A percentile compares a stretch with the other conserved stretches of the same genome.
phyloP scores from a whole-genome alignment of 176 grass and related monocot species.

The Musa itinerans region DNA sequence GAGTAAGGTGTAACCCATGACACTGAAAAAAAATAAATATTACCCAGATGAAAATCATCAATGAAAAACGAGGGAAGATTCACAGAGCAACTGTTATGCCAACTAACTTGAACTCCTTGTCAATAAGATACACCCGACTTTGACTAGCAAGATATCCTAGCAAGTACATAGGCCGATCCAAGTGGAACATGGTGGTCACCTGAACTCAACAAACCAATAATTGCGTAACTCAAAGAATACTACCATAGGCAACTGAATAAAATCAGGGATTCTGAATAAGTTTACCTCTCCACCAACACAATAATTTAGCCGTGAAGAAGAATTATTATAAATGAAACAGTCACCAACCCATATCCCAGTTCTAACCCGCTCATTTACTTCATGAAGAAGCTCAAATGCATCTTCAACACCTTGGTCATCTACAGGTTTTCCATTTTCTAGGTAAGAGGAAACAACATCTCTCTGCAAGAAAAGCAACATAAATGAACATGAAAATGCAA shows the following conservation, averaged over 20 bases:
- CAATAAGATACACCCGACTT: conserved; percentile 65
- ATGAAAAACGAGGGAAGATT: not conserved
- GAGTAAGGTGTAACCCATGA: conserved; percentile 93
- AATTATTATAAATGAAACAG: conserved; percentile 77
- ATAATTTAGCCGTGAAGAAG: conserved; percentile 53
- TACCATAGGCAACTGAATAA: not conserved
- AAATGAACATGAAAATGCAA: not conserved
- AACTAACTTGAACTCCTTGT: conserved; percentile 56
- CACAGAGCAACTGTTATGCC: not conserved
- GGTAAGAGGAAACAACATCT: conserved; percentile 54
- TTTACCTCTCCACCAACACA: conserved; percentile 61
- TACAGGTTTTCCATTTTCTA: conserved; percentile 39
- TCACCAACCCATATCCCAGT: conserved; percentile 49
- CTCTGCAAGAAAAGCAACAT: conserved; percentile 27
- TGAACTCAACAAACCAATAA: conserved; percentile 16
- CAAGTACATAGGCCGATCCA: conserved; percentile 69
- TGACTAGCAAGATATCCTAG: conserved; percentile 59
- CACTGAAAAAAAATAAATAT: conserved; percentile 56
- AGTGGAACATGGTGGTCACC: conserved; percentile 70
- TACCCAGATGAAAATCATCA: conserved; percentile 27
- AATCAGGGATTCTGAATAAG: not conserved
- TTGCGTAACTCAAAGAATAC: not conserved
- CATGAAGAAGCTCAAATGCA: conserved; percentile 67
- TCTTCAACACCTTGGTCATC: conserved; percentile 61
- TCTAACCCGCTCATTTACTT: conserved; percentile 40